phyloP scores from a whole-genome alignment of 2,329 filamentous ascomycete genomes.

The Falciphora oryzae region DNA sequence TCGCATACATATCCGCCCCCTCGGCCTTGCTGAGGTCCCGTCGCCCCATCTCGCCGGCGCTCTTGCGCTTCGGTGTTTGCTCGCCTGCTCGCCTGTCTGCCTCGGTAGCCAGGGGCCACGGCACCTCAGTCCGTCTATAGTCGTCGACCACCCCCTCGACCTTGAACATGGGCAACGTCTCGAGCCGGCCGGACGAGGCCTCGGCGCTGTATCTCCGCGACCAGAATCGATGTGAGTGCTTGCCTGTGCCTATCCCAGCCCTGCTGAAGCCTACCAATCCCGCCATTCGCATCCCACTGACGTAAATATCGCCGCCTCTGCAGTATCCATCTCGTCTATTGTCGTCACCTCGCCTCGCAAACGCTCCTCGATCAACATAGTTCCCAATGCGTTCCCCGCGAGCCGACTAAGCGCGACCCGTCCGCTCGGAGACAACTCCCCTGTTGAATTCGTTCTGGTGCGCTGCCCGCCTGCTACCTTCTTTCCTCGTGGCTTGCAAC shows the following conservation, averaged over 20 bases:
- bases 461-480: slow-evolving; percentile 21
- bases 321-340: slow-evolving; percentile 84
- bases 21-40: slow-evolving; percentile 1
- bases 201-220: slow-evolving; percentile 79
- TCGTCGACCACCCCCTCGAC: background rate
- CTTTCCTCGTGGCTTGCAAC: background rate
- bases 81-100: background rate
- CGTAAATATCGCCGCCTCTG: slow-evolving; percentile 7
- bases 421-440: slow-evolving; percentile 64
- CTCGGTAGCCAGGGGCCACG: background rate
- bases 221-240: slow-evolving; percentile 77
- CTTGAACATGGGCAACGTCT: slow-evolving; percentile 83
- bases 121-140: background rate
- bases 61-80: slow-evolving; percentile 1
- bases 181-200: slow-evolving; percentile 82
- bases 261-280: slow-evolving; percentile 14
- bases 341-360: slow-evolving; percentile 74
- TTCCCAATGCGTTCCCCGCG: slow-evolving; percentile 84
- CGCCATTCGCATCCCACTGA: background rate
- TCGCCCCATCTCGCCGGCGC: background rate
- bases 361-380: slow-evolving; percentile 69
- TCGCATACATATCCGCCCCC: background rate
- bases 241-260: slow-evolving; percentile 5
- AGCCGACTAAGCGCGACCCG: slow-evolving; percentile 68
- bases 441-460: slow-evolving; percentile 90